A percentile compares a stretch with the other conserved stretches of the same genome.
Evolutionary conservation across 1,284 basidiomycete species (phyloP).

Genomic region (Microbotryomycetes sp.): DNA sequence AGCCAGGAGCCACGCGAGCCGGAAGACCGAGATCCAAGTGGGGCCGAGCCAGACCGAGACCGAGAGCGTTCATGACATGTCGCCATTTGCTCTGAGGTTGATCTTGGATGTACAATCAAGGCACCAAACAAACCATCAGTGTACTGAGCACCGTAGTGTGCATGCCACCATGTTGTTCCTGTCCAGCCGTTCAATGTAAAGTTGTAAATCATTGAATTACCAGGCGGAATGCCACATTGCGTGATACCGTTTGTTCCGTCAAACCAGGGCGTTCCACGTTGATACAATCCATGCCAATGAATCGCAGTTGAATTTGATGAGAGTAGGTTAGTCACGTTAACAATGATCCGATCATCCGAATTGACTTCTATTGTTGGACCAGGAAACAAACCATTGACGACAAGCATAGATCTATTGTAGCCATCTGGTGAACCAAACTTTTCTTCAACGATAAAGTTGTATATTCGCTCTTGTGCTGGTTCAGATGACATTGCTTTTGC

Average conservation of each 20-base stretch:
- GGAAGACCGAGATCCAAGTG: no score
- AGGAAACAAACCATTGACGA: slow-evolving; percentile 34
- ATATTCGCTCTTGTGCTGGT: slow-evolving; percentile 14
- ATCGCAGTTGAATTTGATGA: slow-evolving; percentile 24
- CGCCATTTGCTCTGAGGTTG: no score
- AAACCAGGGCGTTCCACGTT: slow-evolving; percentile 24
- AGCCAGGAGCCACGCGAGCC: no score
- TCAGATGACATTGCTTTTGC: slow-evolving; percentile 8
- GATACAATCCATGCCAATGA: slow-evolving; percentile 29
- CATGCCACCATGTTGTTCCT: slow-evolving; percentile 31
- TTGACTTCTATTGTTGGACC: slow-evolving; percentile 31
- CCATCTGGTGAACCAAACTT: slow-evolving; percentile 27
- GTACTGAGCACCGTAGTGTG: slow-evolving; percentile 11
- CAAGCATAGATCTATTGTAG: slow-evolving; percentile 25
- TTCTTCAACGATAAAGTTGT: slow-evolving; percentile 28
- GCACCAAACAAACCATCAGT: slow-evolving; percentile 13
- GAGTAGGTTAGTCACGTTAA: slow-evolving; percentile 27
- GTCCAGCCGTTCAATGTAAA: slow-evolving; percentile 19
- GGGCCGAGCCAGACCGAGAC: no score
- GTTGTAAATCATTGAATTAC: slow-evolving; percentile 22
- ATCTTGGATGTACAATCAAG: background rate
- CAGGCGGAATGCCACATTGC: slow-evolving; percentile 38
- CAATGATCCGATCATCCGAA: slow-evolving; percentile 23
- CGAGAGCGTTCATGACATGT: no score
- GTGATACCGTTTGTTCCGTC: slow-evolving; percentile 34